Conservation (phyloP, 1,284 basidiomycete genomes). For the Pseudozyma thailandica region DNA sequence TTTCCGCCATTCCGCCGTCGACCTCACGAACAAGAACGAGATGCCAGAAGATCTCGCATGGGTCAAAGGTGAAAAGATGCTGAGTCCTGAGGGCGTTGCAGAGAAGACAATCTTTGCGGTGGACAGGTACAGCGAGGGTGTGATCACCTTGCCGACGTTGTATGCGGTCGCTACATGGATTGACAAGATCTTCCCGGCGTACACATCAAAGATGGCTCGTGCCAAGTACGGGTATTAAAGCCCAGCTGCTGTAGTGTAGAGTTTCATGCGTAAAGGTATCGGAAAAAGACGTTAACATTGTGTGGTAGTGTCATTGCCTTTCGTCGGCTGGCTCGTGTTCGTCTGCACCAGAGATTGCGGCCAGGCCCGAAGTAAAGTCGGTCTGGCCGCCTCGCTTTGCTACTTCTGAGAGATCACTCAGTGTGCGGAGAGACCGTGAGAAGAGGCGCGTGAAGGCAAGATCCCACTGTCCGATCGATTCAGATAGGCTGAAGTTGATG, state of each 20-base stretch:
- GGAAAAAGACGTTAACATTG: neutral
- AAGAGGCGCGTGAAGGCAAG: slow-evolving; percentile 47
- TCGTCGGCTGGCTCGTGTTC: slow-evolving; percentile 25
- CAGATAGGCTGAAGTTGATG: slow-evolving; percentile 29
- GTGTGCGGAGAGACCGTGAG: slow-evolving; percentile 39
- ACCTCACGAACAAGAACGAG: slow-evolving; percentile 22
- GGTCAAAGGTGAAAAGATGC: slow-evolving; percentile 50
- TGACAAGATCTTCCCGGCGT: slow-evolving; percentile 36
- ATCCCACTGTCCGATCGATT: slow-evolving; percentile 47
- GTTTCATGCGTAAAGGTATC: neutral
- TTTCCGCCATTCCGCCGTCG: slow-evolving; percentile 61
- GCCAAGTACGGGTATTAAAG: slow-evolving; percentile 45
- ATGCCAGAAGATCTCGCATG: slow-evolving; percentile 46
- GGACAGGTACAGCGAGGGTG: slow-evolving; percentile 46
- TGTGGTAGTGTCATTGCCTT: neutral
- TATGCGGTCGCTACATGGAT: slow-evolving; percentile 47
- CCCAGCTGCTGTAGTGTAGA: neutral
- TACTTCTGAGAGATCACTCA: slow-evolving; percentile 42
- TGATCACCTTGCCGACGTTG: slow-evolving; percentile 40
- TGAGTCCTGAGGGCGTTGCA: slow-evolving; percentile 46
- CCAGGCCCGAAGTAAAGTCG: slow-evolving; percentile 19
- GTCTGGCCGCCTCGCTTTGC: slow-evolving; percentile 8
- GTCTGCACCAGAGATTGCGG: slow-evolving; percentile 30
- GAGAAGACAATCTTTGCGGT: slow-evolving; percentile 47
- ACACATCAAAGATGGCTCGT: slow-evolving; percentile 27